Evolutionary conservation across 2,329 filamentous ascomycete genomes (phyloP).

Genomic region (Diaporthe sp.): DNA sequence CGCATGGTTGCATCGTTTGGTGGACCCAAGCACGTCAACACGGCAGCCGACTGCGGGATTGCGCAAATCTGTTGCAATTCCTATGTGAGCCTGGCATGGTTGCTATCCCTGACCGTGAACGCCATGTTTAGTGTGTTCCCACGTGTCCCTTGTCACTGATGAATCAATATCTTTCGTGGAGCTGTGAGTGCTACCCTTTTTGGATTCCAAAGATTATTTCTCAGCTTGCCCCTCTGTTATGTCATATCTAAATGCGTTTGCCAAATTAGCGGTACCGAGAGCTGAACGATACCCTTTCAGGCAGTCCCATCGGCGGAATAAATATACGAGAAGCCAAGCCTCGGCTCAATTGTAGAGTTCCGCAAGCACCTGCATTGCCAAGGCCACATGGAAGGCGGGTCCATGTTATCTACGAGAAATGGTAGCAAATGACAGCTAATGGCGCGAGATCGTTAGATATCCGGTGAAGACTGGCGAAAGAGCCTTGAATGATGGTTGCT

Average conservation of each 20-base stretch:
- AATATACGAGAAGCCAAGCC: constrained; percentile 10
- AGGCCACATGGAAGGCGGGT: background rate
- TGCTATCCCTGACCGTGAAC: background rate
- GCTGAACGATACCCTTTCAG: background rate
- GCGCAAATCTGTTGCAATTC: background rate
- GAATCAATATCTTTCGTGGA: background rate
- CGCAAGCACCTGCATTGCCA: background rate
- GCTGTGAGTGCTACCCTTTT: background rate
- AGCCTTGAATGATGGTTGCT: background rate
- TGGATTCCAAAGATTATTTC: no score
- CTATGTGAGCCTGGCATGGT: background rate
- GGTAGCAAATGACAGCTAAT: background rate
- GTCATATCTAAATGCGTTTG: background rate
- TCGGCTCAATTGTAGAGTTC: background rate
- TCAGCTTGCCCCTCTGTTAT: background rate
- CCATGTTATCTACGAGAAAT: background rate
- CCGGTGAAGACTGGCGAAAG: background rate
- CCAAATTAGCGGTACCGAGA: background rate
- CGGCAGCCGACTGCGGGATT: background rate
- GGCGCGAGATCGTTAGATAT: background rate
- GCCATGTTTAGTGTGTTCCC: background rate
- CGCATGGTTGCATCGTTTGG: constrained; percentile 8
- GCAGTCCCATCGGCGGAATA: background rate
- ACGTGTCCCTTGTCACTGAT: background rate
- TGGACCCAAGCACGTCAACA: constrained; percentile 13